Conservation (phyloP, 805 yeast species). For the Monosporozyma aquatica region DNA sequence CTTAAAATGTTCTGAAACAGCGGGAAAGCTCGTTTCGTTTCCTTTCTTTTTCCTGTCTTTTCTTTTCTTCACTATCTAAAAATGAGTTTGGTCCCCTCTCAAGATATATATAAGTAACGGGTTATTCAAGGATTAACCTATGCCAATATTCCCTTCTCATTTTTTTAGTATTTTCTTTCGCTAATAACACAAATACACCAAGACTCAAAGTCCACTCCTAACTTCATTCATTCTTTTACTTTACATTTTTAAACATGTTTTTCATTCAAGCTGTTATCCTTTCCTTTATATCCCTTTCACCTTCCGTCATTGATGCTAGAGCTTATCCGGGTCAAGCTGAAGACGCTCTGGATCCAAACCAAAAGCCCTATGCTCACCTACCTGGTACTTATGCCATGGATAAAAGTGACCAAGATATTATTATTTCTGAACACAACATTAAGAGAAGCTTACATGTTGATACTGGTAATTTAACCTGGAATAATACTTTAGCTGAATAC, state of each 20-base stretch:
- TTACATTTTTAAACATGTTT: neutral
- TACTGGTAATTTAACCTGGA: slow-evolving; percentile 40
- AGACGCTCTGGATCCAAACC: slow-evolving; percentile 1
- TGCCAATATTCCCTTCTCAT: no score
- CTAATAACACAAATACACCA: no score
- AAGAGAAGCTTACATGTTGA: slow-evolving; percentile 34
- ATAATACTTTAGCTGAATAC: slow-evolving; percentile 35
- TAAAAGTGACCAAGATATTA: neutral
- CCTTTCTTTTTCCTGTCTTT: no score
- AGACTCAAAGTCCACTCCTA: neutral
- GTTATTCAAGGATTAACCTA: no score
- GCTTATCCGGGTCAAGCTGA: neutral
- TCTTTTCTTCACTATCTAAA: no score
- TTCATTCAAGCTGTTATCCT: neutral
- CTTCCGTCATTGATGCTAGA: neutral
- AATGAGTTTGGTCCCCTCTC: no score
- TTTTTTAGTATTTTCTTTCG: no score
- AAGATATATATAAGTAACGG: no score
- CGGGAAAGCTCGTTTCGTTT: no score
- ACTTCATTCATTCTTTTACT: neutral
- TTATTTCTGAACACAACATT: slow-evolving; percentile 25
- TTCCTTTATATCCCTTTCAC: neutral
- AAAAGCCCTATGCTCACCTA: neutral
- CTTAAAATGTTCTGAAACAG: no score
- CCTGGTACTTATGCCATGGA: slow-evolving; percentile 1